Conservation (phyloP, 148 eudicot species). For the Cornus kousa region DNA sequence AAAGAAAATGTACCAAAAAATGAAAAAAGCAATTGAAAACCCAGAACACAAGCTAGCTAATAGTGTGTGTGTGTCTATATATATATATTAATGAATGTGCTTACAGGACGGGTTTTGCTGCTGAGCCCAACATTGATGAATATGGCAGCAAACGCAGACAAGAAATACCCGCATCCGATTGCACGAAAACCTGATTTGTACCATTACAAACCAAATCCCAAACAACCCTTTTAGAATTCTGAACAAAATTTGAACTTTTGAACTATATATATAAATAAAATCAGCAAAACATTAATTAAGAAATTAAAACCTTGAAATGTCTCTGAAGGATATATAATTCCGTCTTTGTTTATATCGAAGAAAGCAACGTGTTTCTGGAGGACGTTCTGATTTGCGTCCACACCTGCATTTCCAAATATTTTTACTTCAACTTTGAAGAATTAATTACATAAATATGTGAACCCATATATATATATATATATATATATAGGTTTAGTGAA, state of each 20-base stretch:
- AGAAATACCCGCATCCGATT: conserved; percentile 49
- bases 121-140: conserved; percentile 58
- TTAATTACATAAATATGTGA: too few species aligned
- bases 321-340: conserved; percentile 74
- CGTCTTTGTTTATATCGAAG: conserved; percentile 78
- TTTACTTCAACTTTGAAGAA: too few species aligned
- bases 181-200: conserved; percentile 53
- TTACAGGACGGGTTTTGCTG: conserved; percentile 36
- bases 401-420: conserved; percentile 3
- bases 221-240: background rate
- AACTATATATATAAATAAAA: background rate
- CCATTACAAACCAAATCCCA: background rate
- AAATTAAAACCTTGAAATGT: conserved; percentile 57
- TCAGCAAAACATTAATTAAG: too few species aligned
- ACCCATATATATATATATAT: too few species aligned
- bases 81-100: too few species aligned
- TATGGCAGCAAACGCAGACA: conserved; percentile 44
- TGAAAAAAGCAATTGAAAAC: too few species aligned
- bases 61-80: too few species aligned
- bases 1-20: too few species aligned
- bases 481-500: too few species aligned
- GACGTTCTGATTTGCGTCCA: conserved; percentile 26
- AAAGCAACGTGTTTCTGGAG: conserved; percentile 63
- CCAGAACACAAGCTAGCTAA: too few species aligned
- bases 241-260: background rate